Evolutionary conservation across 139 green algal genomes (phyloP), one percentile per base, ranked within the genome.

Genomic region (Diplosphaera chodatii): DNA sequence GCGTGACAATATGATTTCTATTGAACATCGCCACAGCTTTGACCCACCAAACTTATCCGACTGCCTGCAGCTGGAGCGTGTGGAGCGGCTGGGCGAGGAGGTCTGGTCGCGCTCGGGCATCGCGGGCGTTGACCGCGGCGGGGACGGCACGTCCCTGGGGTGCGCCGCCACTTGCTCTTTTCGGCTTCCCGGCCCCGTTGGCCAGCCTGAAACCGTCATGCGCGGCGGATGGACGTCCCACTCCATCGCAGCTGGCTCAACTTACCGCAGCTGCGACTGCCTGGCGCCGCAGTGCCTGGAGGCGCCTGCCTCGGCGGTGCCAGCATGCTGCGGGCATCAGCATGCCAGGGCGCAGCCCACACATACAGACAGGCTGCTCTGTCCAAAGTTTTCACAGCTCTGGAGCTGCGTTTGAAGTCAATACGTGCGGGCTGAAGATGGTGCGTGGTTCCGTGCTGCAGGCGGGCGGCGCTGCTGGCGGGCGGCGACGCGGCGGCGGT

Each of bases 401-500:
- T 30, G 16, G 15, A n/a, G 4, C 10, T 8, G 21, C n/a, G 55
- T 29, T 29, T 10, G 21, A 30, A 8, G 4, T 64, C 15, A 13
- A 30, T 64, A 10, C 22, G 25, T 32, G 25, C 18, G 4, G 2
- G 2, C 4, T 28, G 25, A 20, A 10, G 5, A 21, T 21, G 27
- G 3, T 32, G 59, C 59, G 27, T 16, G 59, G 3, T 32, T 32
- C 28, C 3, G 25, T 25, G 27, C 23, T 74, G 48, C 79, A 91
- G 85, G 70, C 75, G 68, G 22, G 64, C 68, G 10, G 71, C 70
- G 18, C 63, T 87, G 64, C 77, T 96, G 55, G 75, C 80, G 18
- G 85, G 64, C 10, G 89, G 90, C 31, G 90, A 96, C 62, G 55
- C 72, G 0, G 79, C 79, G 13, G 84, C 74, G 5, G 77, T 96